Base-by-base conservation (phyloP, 306 rosid genomes). In the Vigna hirtella region DNA sequence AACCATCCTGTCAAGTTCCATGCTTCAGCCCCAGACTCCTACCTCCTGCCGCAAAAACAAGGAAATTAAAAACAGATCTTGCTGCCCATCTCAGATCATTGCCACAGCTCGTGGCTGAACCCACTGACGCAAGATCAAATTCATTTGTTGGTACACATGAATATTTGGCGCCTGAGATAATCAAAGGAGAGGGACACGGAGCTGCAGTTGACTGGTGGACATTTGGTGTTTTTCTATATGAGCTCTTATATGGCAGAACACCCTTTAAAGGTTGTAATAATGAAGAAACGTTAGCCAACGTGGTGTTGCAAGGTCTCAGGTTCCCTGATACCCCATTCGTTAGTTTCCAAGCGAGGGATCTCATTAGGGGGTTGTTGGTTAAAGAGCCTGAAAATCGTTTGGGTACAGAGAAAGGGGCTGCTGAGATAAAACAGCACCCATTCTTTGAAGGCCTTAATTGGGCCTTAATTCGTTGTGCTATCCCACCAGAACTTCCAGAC, bases 161-260 rank as follows among this genome's bases (percentile, higher is more conserved):
- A 87, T 93, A 93, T 91, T 77, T 93, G 68, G 98, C 98, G 3
- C 98, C 98, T 0, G 98, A 93, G 93, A 89, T 93, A 69, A 93
- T 93, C 88, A 87, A 89, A 89, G 98, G 94, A 50, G 93, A 89
- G 61, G 98, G 98, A 42, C 98, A 93, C 16, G 98, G 98, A 45
- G 96, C 96, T 38, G 98, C 98, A 7, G 98, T 93, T 69, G 98
- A 93, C 83, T 93, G 98, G 98, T 93, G 98, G 98, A 93, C 98
- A 1, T 89, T 90, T 70, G 98, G 98, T n/a, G 86, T 93, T 69
- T 93, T 93, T 63, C 96, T 93, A 20, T 93, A 90, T 36, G 98
- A 93, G 84, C 94, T 93, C 73, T 78, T 93, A 52, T 93, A 86
- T 9, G 96, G 98, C 6, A 88, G 81, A 77, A 93, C 98, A 11